Evolutionary conservation across 2,329 filamentous ascomycete genomes (phyloP).

Genomic region (Chaetomiaceae sp.): DNA sequence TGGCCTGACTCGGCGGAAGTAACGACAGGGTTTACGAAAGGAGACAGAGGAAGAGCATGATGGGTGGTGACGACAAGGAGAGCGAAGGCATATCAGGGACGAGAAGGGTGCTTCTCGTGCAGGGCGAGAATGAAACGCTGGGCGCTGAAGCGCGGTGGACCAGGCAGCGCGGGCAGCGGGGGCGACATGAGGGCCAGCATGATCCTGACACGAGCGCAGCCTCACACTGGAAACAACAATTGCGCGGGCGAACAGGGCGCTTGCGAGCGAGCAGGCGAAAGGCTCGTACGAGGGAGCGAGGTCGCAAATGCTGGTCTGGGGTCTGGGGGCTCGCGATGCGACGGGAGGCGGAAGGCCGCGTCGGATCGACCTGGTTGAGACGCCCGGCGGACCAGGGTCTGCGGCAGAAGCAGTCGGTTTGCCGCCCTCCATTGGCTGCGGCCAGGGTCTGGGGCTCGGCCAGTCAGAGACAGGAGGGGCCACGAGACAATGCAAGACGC

Average conservation of each 20-base stretch:
- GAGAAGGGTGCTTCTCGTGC: too few relatives aligned
- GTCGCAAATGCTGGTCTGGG: not conserved
- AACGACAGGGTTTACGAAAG: conserved; percentile 1
- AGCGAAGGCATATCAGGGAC: not conserved
- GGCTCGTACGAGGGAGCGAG: not conserved
- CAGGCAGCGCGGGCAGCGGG: not conserved
- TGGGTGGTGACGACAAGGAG: not conserved
- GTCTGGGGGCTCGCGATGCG: conserved; percentile 17
- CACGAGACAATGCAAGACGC: not conserved
- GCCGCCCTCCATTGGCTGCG: conserved; percentile 18
- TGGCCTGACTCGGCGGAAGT: conserved; percentile 15
- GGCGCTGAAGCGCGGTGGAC: not conserved
- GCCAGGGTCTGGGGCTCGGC: conserved; percentile 11
- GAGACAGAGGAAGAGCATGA: conserved; percentile 3
- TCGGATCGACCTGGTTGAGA: conserved; percentile 37
- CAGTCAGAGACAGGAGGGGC: not conserved
- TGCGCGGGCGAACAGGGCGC: not conserved
- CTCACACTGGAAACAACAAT: not conserved
- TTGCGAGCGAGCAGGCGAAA: not conserved
- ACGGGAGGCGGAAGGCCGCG: conserved; percentile 21
- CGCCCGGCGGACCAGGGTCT: conserved; percentile 27
- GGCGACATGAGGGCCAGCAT: too few relatives aligned
- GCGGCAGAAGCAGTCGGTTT: conserved; percentile 23
- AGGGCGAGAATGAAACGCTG: not conserved
- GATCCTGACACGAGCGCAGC: conserved; percentile 7